A percentile compares a stretch with the other conserved stretches of the same genome.
These are phyloP conservation scores for Salix dunnii DNA, from an alignment of 345 rosid species.

Conservation along the genomic window DNA sequence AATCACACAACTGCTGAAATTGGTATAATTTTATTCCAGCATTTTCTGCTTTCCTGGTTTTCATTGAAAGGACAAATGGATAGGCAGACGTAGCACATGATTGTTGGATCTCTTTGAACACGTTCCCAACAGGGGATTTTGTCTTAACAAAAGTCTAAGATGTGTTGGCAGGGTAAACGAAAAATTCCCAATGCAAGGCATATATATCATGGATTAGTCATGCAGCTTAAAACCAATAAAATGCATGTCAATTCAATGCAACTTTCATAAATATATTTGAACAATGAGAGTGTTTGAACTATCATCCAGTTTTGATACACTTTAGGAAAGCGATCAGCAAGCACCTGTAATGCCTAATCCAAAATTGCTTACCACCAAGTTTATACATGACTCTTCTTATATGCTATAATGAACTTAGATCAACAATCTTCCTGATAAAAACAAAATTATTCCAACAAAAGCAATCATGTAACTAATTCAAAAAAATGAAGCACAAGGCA, in stretches of 20 bases:
- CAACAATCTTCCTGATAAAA: background rate
- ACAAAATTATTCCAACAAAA: background rate
- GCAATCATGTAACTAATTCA: background rate
- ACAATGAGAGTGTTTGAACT: background rate
- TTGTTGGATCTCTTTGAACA: background rate
- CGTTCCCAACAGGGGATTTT: too few relatives aligned
- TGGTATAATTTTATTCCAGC: background rate
- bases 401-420: background rate
- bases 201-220: background rate
- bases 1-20: background rate
- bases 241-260: background rate
- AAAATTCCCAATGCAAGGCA: background rate
- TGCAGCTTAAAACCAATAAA: background rate
- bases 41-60: background rate
- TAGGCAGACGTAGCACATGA: background rate
- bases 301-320: background rate
- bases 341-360: background rate
- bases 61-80: background rate
- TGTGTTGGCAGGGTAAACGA: background rate
- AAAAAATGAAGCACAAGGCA: background rate
- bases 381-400: background rate
- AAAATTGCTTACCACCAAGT: background rate
- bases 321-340: background rate
- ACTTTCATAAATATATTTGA: background rate
- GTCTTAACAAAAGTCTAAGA: background rate